Conservation (phyloP, 306 rosid genomes). For the Trifolium fragiferum region DNA sequence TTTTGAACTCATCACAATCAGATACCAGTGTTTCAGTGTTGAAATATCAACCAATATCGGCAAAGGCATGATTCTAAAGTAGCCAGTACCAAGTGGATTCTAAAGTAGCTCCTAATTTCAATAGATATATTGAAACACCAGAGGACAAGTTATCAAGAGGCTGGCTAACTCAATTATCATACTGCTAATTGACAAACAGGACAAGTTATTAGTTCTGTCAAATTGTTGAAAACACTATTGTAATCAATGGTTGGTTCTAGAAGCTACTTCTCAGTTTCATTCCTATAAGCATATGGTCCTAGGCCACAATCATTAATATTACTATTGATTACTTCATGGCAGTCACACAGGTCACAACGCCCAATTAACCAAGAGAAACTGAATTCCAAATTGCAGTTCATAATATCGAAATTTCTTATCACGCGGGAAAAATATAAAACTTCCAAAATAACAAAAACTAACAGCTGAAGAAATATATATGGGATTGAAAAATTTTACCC, state of each 20-base stretch:
- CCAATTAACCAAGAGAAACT: conserved; percentile 26
- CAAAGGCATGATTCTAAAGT: conserved; percentile 11
- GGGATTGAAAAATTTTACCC: conserved; percentile 58
- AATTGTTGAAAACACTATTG: conserved; percentile 6
- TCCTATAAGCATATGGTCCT: conserved; percentile 18
- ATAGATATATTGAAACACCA: conserved; percentile 14
- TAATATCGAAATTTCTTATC: conserved; percentile 2
- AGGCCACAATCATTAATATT: neutral
- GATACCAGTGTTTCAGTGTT: neutral
- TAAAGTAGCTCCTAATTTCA: conserved; percentile 13
- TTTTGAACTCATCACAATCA: conserved; percentile 19
- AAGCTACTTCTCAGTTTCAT: conserved; percentile 20
- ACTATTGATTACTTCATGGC: conserved; percentile 11
- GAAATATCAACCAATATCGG: neutral
- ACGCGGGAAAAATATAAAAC: neutral
- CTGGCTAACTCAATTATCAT: conserved; percentile 20
- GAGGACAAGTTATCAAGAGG: conserved; percentile 12
- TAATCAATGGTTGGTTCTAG: conserved; percentile 21
- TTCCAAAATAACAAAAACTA: neutral
- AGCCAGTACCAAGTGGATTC: conserved; percentile 3
- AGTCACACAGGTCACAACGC: conserved; percentile 7
- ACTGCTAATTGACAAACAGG: conserved; percentile 23
- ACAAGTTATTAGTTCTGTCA: conserved; percentile 29
- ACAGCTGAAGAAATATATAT: neutral
- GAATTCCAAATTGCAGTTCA: conserved; percentile 25